phyloP scores from a whole-genome alignment of 305 asterid species.

The Fraxinus nigra region DNA sequence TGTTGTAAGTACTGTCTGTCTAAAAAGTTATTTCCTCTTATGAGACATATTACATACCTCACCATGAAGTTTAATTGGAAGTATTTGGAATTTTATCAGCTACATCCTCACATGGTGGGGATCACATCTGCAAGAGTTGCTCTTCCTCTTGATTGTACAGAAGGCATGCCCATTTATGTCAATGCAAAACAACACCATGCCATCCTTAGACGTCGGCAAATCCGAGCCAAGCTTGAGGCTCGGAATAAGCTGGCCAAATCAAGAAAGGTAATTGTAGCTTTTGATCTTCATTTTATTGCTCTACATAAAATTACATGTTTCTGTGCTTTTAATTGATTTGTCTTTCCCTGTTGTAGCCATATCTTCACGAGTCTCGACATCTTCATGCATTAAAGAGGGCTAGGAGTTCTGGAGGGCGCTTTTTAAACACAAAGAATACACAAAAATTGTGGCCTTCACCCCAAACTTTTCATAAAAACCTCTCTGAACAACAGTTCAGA shows the following conservation, averaged over 20 bases:
- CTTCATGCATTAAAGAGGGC: constrained; percentile 65
- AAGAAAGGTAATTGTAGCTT: constrained; percentile 46
- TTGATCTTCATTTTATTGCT: neutral
- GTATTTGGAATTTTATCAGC: constrained; percentile 30
- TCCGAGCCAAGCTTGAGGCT: constrained; percentile 64
- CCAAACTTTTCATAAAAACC: constrained; percentile 11
- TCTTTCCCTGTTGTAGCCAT: constrained; percentile 38
- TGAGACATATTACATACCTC: neutral
- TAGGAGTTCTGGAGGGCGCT: constrained; percentile 70
- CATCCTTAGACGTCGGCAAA: constrained; percentile 65
- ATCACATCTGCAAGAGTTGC: constrained; percentile 44
- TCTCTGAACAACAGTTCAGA: constrained; percentile 7
- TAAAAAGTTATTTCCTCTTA: neutral
- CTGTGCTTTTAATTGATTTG: constrained; percentile 10
- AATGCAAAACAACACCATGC: constrained; percentile 72
- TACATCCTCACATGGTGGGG: constrained; percentile 56
- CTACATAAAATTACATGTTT: neutral
- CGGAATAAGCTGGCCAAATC: constrained; percentile 48
- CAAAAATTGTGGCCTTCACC: constrained; percentile 25
- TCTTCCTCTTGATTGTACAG: constrained; percentile 55
- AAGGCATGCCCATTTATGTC: constrained; percentile 55
- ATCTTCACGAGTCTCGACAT: constrained; percentile 76
- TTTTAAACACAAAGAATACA: constrained; percentile 45
- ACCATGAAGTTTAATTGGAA: constrained; percentile 6
- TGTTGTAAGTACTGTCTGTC: constrained; percentile 37